Conservation (phyloP, 2,329 filamentous ascomycete genomes). For the Sporothrix inflata region DNA sequence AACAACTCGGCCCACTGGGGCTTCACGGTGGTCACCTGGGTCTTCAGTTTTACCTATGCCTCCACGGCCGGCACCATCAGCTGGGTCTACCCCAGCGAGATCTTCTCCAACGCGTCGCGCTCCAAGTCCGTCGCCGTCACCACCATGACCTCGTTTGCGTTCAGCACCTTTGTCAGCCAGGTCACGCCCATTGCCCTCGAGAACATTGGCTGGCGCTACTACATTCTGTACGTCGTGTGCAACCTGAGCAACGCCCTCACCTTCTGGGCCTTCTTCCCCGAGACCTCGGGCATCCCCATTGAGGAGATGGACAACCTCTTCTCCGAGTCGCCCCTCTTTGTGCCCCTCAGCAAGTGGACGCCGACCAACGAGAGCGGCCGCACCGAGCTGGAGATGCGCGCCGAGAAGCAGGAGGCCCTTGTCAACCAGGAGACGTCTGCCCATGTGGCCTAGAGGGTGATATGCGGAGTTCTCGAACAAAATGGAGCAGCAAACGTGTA, state of each 20-base stretch:
- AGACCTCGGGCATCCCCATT: conserved; percentile 21
- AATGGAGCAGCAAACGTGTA: neutral
- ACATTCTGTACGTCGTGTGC: conserved; percentile 38
- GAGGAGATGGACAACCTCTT: conserved; percentile 32
- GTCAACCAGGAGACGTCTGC: neutral
- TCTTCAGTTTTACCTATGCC: conserved; percentile 2
- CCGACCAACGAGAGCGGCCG: neutral
- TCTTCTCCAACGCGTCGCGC: conserved; percentile 1
- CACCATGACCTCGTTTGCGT: neutral
- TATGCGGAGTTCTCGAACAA: neutral
- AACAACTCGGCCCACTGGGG: conserved; percentile 12
- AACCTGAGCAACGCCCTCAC: conserved; percentile 21
- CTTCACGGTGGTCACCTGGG: conserved; percentile 9
- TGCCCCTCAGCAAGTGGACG: conserved; percentile 5
- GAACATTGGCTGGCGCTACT: conserved; percentile 33
- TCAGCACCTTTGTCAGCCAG: conserved; percentile 27
- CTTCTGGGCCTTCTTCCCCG: conserved; percentile 28
- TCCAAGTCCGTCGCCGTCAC: neutral
- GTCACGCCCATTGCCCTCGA: conserved; percentile 37
- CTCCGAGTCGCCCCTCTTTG: neutral
- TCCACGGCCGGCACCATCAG: conserved; percentile 12
- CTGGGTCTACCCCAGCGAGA: conserved; percentile 12
- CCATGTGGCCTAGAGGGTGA: neutral
- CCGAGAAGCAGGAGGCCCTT: neutral
- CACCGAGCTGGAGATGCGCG: neutral